phyloP scores from a whole-genome alignment of 2,329 filamentous ascomycete species.

The Exophiala oligosperma region DNA sequence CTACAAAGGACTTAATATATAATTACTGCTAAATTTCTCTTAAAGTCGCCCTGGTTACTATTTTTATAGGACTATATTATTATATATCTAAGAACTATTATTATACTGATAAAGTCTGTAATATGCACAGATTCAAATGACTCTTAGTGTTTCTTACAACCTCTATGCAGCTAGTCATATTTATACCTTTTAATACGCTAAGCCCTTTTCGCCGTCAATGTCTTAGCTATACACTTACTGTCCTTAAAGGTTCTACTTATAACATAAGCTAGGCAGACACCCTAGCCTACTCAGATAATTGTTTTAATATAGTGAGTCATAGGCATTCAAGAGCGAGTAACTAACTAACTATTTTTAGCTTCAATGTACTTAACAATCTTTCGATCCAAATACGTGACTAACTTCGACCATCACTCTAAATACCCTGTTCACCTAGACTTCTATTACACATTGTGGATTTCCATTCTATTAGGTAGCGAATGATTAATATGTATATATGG shows the following conservation, averaged over 20 bases:
- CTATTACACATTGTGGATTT: constrained; percentile 1
- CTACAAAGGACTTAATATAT: neutral
- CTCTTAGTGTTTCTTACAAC: neutral
- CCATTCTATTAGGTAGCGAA: neutral
- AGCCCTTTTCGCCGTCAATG: neutral
- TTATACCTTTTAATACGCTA: neutral
- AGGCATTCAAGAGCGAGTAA: neutral
- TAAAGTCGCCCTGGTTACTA: neutral
- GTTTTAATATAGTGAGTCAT: neutral
- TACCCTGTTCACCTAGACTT: neutral
- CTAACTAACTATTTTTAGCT: neutral
- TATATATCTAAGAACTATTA: neutral
- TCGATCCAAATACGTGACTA: constrained; percentile 1
- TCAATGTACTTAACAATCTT: constrained; percentile 3
- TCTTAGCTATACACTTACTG: neutral
- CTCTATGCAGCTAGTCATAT: neutral
- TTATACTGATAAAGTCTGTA: neutral
- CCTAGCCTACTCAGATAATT: neutral
- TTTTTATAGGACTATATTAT: neutral
- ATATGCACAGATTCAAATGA: neutral
- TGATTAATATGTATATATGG: constrained; percentile 1
- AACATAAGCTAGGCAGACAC: neutral
- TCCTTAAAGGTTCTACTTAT: neutral
- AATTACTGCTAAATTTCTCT: neutral
- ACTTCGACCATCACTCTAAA: neutral